These are phyloP conservation scores for Aspergillus quadricinctus DNA, from an alignment of 2,329 filamentous ascomycete species.

Conservation along the genomic window DNA sequence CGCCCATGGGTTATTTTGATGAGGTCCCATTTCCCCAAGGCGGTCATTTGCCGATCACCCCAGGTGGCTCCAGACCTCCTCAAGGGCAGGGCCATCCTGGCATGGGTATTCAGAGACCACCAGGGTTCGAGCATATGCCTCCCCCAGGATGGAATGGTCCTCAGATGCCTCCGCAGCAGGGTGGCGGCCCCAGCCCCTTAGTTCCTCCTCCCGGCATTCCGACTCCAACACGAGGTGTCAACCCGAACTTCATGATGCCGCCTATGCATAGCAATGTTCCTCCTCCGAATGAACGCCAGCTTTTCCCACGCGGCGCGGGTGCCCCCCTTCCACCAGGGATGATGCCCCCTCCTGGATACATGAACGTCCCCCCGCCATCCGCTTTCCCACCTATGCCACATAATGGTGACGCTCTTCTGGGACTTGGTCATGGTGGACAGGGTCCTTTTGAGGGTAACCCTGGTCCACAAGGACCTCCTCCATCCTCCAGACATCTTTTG, in stretches of 20 bases:
- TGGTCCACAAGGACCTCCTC: slow-evolving; percentile 35
- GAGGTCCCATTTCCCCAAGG: slow-evolving; percentile 36
- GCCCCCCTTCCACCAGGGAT: slow-evolving; percentile 41
- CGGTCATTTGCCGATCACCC: slow-evolving; percentile 32
- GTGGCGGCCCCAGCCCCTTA: slow-evolving; percentile 29
- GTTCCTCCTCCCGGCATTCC: slow-evolving; percentile 38
- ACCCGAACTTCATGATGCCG: slow-evolving; percentile 36
- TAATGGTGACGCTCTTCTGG: slow-evolving; percentile 36
- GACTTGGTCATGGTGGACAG: slow-evolving; percentile 30
- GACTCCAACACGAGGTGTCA: slow-evolving; percentile 33
- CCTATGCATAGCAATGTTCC: slow-evolving; percentile 29
- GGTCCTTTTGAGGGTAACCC: slow-evolving; percentile 33
- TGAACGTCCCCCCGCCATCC: slow-evolving; percentile 38
- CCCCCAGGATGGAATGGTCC: slow-evolving; percentile 37
- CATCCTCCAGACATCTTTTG: slow-evolving; percentile 38
- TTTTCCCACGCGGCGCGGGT: slow-evolving; percentile 33
- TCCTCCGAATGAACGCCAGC: slow-evolving; percentile 33
- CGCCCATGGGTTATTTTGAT: slow-evolving; percentile 38
- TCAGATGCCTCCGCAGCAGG: slow-evolving; percentile 33
- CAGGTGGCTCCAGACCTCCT: slow-evolving; percentile 29
- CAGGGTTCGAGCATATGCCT: slow-evolving; percentile 41
- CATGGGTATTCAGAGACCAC: slow-evolving; percentile 42
- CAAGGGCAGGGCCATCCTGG: slow-evolving; percentile 30
- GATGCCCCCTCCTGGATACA: slow-evolving; percentile 44
- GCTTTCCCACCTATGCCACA: slow-evolving; percentile 39